Evolutionary conservation across 257 asterid species (phyloP).

Genomic region (Nicotiana noctiflora): DNA sequence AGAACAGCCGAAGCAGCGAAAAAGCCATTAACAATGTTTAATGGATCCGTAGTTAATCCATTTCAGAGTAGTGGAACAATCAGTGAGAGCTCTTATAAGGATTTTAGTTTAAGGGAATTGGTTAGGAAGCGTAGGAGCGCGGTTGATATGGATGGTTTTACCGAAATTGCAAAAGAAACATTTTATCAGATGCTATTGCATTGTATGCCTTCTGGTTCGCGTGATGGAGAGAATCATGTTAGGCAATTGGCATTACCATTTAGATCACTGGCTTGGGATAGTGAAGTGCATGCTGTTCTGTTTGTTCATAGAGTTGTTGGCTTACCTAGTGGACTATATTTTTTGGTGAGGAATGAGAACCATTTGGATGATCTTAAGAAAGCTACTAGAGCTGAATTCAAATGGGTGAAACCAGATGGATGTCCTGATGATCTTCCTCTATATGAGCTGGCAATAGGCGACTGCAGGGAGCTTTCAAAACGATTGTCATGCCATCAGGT

Average conservation of each 20-base stretch:
- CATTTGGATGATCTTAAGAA: constrained; percentile 56
- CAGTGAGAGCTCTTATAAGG: constrained; percentile 48
- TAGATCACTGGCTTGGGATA: constrained; percentile 75
- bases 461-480: constrained; percentile 52
- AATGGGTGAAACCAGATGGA: constrained; percentile 76
- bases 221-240: constrained; percentile 37
- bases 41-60: constrained; percentile 28
- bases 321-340: constrained; percentile 69
- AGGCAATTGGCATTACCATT: constrained; percentile 66
- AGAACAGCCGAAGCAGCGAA: constrained; percentile 64
- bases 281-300: constrained; percentile 66
- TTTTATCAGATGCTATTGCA: constrained; percentile 78
- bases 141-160: constrained; percentile 90
- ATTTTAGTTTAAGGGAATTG: constrained; percentile 49
- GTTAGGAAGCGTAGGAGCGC: constrained; percentile 90
- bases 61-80: constrained; percentile 37
- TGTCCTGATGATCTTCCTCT: constrained; percentile 80
- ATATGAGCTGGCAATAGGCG: constrained; percentile 62
- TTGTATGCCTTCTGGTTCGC: constrained; percentile 70
- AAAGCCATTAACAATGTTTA: constrained; percentile 36
- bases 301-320: constrained; percentile 87
- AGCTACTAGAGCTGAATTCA: constrained; percentile 58
- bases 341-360: constrained; percentile 71
- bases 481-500: constrained; percentile 89
- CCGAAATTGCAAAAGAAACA: constrained; percentile 52